Evolutionary conservation across 495 filamentous ascomycete species (phyloP).

Genomic region (Stereocaulon alpinum): DNA sequence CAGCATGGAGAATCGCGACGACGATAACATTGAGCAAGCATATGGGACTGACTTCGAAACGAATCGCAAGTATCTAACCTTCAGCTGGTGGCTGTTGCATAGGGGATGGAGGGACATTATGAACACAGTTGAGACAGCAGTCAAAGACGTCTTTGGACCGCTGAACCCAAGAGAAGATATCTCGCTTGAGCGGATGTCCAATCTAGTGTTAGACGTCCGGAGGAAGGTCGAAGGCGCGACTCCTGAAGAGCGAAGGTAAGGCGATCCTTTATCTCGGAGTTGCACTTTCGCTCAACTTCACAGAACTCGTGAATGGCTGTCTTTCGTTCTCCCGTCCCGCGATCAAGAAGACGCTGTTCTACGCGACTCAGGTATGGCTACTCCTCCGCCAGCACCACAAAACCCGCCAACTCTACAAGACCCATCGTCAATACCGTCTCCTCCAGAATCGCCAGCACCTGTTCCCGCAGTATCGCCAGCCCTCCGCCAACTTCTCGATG

Average conservation of each 20-base stretch:
- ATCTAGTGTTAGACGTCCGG: constrained; percentile 67
- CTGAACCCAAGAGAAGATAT: constrained; percentile 84
- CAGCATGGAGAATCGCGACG: constrained; percentile 79
- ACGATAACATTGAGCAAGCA: constrained; percentile 64
- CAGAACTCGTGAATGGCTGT: constrained; percentile 58
- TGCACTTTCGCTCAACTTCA: background rate
- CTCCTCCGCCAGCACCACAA: constrained; percentile 31
- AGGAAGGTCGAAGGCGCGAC: constrained; percentile 72
- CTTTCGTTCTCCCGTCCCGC: constrained; percentile 68
- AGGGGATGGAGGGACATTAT: constrained; percentile 75
- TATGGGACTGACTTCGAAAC: constrained; percentile 90
- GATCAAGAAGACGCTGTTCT: constrained; percentile 74
- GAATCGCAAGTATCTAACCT: constrained; percentile 85
- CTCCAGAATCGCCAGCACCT: constrained; percentile 6
- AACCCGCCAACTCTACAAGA: constrained; percentile 23
- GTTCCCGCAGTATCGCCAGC: constrained; percentile 27
- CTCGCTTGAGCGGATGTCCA: constrained; percentile 62
- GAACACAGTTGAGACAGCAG: constrained; percentile 65
- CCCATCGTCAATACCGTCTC: constrained; percentile 36
- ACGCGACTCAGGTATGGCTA: constrained; percentile 66
- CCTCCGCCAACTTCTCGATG: constrained; percentile 82
- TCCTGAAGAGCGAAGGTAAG: constrained; percentile 52
- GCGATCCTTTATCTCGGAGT: constrained; percentile 13
- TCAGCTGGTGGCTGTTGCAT: constrained; percentile 97
- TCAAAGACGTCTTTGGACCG: constrained; percentile 75